Evolutionary conservation across 139 green algal genomes (phyloP).

Genomic region (Tetraselmis striata): DNA sequence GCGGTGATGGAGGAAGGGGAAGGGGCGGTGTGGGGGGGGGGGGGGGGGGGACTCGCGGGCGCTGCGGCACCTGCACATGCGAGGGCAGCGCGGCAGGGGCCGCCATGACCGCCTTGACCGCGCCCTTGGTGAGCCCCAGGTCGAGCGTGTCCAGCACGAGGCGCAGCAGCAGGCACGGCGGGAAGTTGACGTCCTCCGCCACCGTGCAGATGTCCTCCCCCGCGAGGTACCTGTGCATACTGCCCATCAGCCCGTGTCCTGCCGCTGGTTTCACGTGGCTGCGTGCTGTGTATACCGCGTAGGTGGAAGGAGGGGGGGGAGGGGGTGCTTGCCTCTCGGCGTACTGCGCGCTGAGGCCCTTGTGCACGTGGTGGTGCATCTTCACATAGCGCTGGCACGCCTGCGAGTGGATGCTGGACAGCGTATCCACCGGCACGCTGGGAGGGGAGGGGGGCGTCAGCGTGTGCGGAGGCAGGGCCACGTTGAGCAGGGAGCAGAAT

Average conservation of each 20-base stretch:
- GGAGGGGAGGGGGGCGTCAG: too few species aligned
- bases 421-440: slow-evolving; percentile 36
- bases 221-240: slow-evolving; percentile 26
- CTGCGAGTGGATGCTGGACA: slow-evolving; percentile 57
- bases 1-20: too few species aligned
- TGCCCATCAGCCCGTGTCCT: neutral
- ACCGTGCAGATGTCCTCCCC: slow-evolving; percentile 64
- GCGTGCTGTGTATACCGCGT: slow-evolving; percentile 1
- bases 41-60: too few species aligned
- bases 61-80: neutral
- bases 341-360: slow-evolving; percentile 8
- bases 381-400: slow-evolving; percentile 60
- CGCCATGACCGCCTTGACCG: neutral
- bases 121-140: slow-evolving; percentile 18
- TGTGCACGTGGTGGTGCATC: slow-evolving; percentile 49
- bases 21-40: too few species aligned
- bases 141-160: slow-evolving; percentile 38
- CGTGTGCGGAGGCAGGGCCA: too few species aligned
- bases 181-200: slow-evolving; percentile 47
- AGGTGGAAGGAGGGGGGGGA: slow-evolving; percentile 33
- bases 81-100: neutral
- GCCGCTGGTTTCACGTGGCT: neutral
- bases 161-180: slow-evolving; percentile 64
- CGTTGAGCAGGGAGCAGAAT: too few species aligned
- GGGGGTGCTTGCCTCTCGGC: neutral